Percentiles rank a stretch among this genome's conserved stretches.
Conservation (phyloP, 192 early-diverging fungal species). For the Radiomyces spectabilis region DNA sequence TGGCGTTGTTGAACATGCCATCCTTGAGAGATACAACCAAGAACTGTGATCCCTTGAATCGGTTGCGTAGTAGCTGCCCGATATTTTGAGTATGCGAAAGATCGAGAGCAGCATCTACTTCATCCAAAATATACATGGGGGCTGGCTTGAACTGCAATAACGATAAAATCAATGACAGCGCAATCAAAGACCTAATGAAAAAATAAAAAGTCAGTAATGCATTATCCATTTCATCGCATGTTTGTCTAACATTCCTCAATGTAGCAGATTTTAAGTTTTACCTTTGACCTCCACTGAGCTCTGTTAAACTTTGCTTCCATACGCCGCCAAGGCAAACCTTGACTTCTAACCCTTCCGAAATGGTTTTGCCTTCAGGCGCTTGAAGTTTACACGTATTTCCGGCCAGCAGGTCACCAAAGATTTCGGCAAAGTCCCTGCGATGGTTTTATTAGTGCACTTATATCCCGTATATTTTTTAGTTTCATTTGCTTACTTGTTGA, state of each 20-base stretch:
- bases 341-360: slow-evolving; percentile 86
- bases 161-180: slow-evolving; percentile 92
- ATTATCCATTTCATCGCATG: not conserved
- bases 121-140: slow-evolving; percentile 99
- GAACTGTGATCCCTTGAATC: slow-evolving; percentile 96
- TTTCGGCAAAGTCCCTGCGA: slow-evolving; percentile 87
- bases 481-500: slow-evolving; percentile 67
- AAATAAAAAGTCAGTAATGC: slow-evolving; percentile 4
- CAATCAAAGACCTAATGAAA: slow-evolving; percentile 76
- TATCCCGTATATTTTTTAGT: not conserved
- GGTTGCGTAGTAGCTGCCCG: slow-evolving; percentile 81
- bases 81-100: slow-evolving; percentile 98
- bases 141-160: slow-evolving; percentile 98
- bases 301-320: slow-evolving; percentile 95
- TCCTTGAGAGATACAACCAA: slow-evolving; percentile 98
- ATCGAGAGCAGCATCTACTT: slow-evolving; percentile 98
- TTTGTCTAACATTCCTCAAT: too few relatives aligned
- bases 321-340: slow-evolving; percentile 92
- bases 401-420: slow-evolving; percentile 91
- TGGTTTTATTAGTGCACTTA: not conserved
- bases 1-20: slow-evolving; percentile 99
- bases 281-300: slow-evolving; percentile 96
- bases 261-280: slow-evolving; percentile 18
- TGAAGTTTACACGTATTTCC: slow-evolving; percentile 87
- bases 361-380: slow-evolving; percentile 70